These are phyloP conservation scores for Trypanosoma vivax DNA, from an alignment of 208 protist genomes.

Conservation along the genomic window DNA sequence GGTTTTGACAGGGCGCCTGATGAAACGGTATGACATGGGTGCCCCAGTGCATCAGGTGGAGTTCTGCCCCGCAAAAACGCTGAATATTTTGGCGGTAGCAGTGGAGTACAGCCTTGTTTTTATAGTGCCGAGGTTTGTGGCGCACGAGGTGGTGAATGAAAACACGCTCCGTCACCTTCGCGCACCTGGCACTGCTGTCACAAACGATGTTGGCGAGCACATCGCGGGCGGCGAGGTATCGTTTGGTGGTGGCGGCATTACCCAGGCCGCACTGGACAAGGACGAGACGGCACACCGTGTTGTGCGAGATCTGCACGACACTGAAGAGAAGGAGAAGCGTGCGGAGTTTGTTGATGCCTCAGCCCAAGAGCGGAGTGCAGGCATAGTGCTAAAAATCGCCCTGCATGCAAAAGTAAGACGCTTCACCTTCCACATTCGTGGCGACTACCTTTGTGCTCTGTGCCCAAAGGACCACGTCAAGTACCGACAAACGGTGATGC, in stretches of 20 bases:
- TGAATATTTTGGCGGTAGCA: conserved; percentile 87
- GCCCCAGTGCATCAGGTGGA: conserved; percentile 88
- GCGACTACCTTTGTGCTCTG: conserved; percentile 88
- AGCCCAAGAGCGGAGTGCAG: conserved; percentile 62
- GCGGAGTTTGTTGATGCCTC: conserved; percentile 82
- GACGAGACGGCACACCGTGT: conserved; percentile 73
- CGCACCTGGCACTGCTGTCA: conserved; percentile 40
- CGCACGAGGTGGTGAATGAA: conserved; percentile 77
- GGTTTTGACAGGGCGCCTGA: conserved; percentile 94
- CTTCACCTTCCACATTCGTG: conserved; percentile 83
- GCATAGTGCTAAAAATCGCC: conserved; percentile 85
- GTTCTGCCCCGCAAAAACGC: conserved; percentile 90
- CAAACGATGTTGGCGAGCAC: conserved; percentile 4
- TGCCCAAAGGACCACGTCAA: conserved; percentile 92
- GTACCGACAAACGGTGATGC: conserved; percentile 90
- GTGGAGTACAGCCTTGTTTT: conserved; percentile 88
- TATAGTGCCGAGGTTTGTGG: conserved; percentile 80
- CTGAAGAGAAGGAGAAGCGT: conserved; percentile 81
- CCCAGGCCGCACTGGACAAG: conserved; percentile 70
- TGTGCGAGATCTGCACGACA: conserved; percentile 74
- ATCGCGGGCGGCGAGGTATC: conserved; percentile 44
- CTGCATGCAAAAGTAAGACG: conserved; percentile 87
- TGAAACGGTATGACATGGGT: conserved; percentile 87
- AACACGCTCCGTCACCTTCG: conserved; percentile 83
- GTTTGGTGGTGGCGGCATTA: conserved; percentile 66